These are phyloP conservation scores for Haematococcus lacustris DNA, from an alignment of 139 green algal species.

Conservation along the genomic window DNA sequence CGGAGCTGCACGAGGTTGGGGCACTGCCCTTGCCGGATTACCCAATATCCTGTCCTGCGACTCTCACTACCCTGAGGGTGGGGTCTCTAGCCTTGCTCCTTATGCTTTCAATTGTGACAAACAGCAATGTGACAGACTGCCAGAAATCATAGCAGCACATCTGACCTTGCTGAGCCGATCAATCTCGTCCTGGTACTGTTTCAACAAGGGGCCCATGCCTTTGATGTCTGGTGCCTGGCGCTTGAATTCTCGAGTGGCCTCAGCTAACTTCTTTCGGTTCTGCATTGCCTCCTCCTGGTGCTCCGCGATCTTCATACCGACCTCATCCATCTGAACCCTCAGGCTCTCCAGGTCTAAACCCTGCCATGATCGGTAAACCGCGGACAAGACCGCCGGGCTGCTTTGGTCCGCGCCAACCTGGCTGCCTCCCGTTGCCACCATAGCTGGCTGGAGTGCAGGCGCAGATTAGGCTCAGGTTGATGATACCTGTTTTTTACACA, in stretches of 20 bases:
- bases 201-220: constrained; percentile 64
- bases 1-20: no score
- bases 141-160: no score
- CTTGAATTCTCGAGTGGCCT: constrained; percentile 42
- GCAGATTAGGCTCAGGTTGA: no score
- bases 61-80: no score
- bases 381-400: constrained; percentile 3
- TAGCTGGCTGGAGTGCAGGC: no score
- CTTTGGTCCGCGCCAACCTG: no score
- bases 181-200: constrained; percentile 89
- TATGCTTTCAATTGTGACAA: no score
- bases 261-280: constrained; percentile 39
- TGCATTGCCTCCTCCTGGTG: constrained; percentile 68
- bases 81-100: no score
- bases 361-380: constrained; percentile 38
- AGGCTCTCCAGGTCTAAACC: constrained; percentile 81
- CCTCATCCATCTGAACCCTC: constrained; percentile 68
- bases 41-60: no score
- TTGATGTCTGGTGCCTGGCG: constrained; percentile 15
- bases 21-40: no score
- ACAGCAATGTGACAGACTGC: no score
- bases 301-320: constrained; percentile 73
- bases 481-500: no score
- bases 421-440: not conserved
- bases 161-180: constrained; percentile 68